Evolutionary conservation across 1,139 yeast species (phyloP), one percentile per base, ranked within the genome.

Genomic region (Meyerozyma athensensis): DNA sequence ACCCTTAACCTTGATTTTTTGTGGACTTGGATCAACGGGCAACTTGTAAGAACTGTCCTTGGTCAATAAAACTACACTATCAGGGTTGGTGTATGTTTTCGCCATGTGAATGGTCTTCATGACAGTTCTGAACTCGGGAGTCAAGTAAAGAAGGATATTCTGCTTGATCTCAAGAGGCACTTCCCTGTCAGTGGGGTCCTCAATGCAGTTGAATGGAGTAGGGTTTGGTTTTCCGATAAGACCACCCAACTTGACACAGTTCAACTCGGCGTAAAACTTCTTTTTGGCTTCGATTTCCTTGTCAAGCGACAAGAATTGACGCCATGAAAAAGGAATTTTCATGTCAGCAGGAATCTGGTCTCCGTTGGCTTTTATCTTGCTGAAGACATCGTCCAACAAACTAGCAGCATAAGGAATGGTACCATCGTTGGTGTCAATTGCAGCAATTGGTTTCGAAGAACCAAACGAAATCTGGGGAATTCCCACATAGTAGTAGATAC

Each of bases 281-380:
- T 33, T 33, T 22, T 20, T 19, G n/a, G 31, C 8, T 3, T 26
- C 30, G 17, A 33, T 8, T 12, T 33, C 24, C 3, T 22, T 9
- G n/a, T 33, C 35, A 22, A 33, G 20, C 16, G 18, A 16, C 35
- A 33, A 21, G 18, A 33, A 33, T 6, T 33, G 35, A 5, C 19
- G n/a, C 35, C 35, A 33, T 9, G 35, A 33, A 17, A 33, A 33
- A 19, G 35, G 35, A 33, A 33, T 19, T 26, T 26, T 26, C 31
- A 26, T 7, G 18, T 14, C 18, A 7, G 4, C 7, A 14, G 31
- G 31, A 9, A 26, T 19, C 18, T 26, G 13, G 4, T 26, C 16
- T 7, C 31, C 31, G n/a, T 26, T 26, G 6, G 31, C 18, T 5
- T 10, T 13, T 17, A 26, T 26, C 19, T 14, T 17, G 9, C 19